Evolutionary conservation across 2,329 filamentous ascomycete genomes (phyloP).

Genomic region (Clarireedia monteithiana): DNA sequence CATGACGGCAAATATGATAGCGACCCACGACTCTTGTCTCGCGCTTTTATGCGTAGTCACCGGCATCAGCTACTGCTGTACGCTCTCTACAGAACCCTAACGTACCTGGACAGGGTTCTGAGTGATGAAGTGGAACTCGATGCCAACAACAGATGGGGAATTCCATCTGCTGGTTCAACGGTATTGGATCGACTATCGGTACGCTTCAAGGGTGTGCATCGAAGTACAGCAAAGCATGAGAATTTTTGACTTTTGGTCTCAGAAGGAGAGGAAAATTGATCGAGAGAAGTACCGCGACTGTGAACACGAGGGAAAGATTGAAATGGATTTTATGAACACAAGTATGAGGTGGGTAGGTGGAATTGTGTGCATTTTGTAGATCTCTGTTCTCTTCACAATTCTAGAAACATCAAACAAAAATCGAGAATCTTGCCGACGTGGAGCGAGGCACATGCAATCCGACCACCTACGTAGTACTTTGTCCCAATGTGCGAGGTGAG

Average conservation of each 20-base stretch:
- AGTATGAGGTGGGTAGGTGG: too few relatives aligned
- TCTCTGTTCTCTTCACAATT: too few relatives aligned
- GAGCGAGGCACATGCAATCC: too few relatives aligned
- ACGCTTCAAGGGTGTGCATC: background rate
- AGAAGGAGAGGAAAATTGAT: background rate
- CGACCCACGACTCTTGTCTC: background rate
- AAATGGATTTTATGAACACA: background rate
- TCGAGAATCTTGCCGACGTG: too few relatives aligned
- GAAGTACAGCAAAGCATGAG: slow-evolving; percentile 7
- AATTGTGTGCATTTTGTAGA: too few relatives aligned
- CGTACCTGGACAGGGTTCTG: background rate
- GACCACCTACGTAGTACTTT: too few relatives aligned
- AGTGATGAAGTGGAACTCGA: slow-evolving; percentile 6
- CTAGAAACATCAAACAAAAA: too few relatives aligned
- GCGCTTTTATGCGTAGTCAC: background rate
- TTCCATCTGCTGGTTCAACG: background rate
- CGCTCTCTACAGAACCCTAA: background rate
- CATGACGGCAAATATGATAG: too few relatives aligned
- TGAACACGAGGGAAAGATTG: background rate
- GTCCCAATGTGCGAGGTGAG: too few relatives aligned
- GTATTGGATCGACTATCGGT: slow-evolving; percentile 2
- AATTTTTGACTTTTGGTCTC: background rate
- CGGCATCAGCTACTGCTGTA: background rate
- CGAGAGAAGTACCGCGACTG: background rate
- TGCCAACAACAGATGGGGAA: slow-evolving; percentile 9